Evolutionary conservation across 306 rosid genomes (phyloP).

Genomic region (Quercus parvula): DNA sequence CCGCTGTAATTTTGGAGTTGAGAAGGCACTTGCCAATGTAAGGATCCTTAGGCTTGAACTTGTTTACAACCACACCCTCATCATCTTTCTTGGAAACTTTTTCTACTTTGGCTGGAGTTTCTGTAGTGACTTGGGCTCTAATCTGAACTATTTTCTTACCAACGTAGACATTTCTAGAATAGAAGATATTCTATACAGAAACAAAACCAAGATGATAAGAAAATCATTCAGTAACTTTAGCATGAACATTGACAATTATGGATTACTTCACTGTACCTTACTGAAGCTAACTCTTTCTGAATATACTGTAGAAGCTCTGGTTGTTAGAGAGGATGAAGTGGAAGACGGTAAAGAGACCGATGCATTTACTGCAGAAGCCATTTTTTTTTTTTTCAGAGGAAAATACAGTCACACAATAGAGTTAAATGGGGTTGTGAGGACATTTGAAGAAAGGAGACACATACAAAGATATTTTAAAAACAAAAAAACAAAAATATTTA

Average conservation of each 20-base stretch:
- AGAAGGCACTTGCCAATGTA: conserved; percentile 72
- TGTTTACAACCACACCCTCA: conserved; percentile 82
- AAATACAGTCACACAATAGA: not conserved
- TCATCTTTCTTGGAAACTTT: conserved; percentile 83
- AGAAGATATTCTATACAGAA: conserved; percentile 46
- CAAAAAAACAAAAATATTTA: no score
- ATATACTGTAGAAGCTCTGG: conserved; percentile 45
- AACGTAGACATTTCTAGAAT: conserved; percentile 40
- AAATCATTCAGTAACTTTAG: no score
- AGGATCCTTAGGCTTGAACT: conserved; percentile 79
- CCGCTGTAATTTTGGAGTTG: conserved; percentile 95
- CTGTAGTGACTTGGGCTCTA: conserved; percentile 88
- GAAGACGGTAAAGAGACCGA: conserved; percentile 80
- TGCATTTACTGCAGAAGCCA: conserved; percentile 90
- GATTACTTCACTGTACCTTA: conserved; percentile 40
- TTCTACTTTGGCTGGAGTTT: conserved; percentile 74
- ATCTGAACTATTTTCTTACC: conserved; percentile 48
- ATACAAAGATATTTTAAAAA: no score
- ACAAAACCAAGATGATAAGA: not conserved
- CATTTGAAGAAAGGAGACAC: conserved; percentile 1
- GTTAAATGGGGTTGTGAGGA: conserved; percentile 12
- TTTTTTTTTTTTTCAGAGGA: not conserved
- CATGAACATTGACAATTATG: no score
- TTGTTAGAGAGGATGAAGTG: conserved; percentile 56
- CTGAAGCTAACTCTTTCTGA: conserved; percentile 59